phyloP scores from a whole-genome alignment of 805 yeast species.

The Komagataella kurtzmanii region DNA sequence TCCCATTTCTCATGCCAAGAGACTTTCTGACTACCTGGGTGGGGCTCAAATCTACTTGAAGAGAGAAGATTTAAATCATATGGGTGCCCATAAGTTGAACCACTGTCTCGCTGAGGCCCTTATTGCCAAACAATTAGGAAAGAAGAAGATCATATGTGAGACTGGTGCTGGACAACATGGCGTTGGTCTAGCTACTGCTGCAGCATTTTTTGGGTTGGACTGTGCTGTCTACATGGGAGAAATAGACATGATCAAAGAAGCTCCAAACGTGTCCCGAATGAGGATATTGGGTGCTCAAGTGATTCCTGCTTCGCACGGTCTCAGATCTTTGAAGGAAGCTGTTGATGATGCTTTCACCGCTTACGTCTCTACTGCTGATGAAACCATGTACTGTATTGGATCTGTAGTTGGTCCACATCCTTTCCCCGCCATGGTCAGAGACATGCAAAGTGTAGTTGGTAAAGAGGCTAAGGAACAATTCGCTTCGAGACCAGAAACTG shows the following conservation, averaged over 20 bases:
- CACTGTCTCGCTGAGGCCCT: constrained; percentile 31
- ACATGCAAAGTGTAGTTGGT: constrained; percentile 7
- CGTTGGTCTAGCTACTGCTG: constrained; percentile 36
- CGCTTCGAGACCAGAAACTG: not conserved
- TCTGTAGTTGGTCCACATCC: constrained; percentile 7
- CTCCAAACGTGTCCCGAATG: constrained; percentile 6
- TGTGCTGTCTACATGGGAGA: constrained; percentile 6
- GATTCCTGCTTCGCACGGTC: constrained; percentile 5
- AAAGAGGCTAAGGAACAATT: constrained; percentile 5
- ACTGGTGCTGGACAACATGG: constrained; percentile 41
- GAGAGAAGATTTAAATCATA: constrained; percentile 22
- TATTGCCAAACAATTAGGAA: constrained; percentile 29
- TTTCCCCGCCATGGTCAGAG: constrained; percentile 6
- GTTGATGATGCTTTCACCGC: constrained; percentile 5
- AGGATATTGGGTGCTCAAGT: constrained; percentile 5
- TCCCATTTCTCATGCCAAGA: constrained; percentile 5
- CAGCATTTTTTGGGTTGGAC: constrained; percentile 20
- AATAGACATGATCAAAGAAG: constrained; percentile 6
- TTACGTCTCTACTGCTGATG: constrained; percentile 5
- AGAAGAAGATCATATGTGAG: constrained; percentile 30
- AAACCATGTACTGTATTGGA: constrained; percentile 6
- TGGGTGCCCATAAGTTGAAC: constrained; percentile 33
- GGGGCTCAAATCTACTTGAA: constrained; percentile 4
- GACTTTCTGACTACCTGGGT: constrained; percentile 3
- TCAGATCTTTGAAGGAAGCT: constrained; percentile 6